A percentile compares a stretch with the other conserved stretches of the same genome.
phyloP scores from a whole-genome alignment of 495 filamentous ascomycete genomes.

The Aspergillus taichungensis region DNA sequence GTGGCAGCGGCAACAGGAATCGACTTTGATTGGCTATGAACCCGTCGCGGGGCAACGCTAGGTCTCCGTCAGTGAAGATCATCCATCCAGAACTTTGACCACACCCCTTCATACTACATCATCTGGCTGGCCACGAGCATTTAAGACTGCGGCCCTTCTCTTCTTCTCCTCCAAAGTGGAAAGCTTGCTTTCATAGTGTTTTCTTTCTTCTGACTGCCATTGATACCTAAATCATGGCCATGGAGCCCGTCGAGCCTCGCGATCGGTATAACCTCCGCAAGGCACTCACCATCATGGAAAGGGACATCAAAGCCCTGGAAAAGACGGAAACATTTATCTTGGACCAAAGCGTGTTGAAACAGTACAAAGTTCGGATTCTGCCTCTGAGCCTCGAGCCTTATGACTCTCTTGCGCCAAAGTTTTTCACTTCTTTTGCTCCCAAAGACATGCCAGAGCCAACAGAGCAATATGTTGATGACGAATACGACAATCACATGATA shows the following conservation, averaged over 20 bases:
- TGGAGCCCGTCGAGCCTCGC: constrained; percentile 1
- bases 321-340: neutral
- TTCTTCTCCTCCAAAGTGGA: too few relatives aligned
- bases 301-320: constrained; percentile 4
- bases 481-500: neutral
- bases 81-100: too few relatives aligned
- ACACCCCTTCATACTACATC: too few relatives aligned
- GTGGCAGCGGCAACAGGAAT: too few relatives aligned
- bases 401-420: constrained; percentile 2
- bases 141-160: too few relatives aligned
- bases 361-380: neutral
- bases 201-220: too few relatives aligned
- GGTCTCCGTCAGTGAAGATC: too few relatives aligned
- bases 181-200: too few relatives aligned
- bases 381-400: neutral
- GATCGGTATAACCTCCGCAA: constrained; percentile 3
- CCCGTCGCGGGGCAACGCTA: too few relatives aligned
- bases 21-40: too few relatives aligned
- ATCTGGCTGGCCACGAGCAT: too few relatives aligned
- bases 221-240: neutral
- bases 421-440: constrained; percentile 1
- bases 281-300: constrained; percentile 1
- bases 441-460: constrained; percentile 3
- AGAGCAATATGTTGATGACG: neutral
- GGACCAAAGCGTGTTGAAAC: constrained; percentile 1